Evolutionary conservation across 768 basidiomycete genomes (phyloP).

Genomic region (Trametes cingulata): DNA sequence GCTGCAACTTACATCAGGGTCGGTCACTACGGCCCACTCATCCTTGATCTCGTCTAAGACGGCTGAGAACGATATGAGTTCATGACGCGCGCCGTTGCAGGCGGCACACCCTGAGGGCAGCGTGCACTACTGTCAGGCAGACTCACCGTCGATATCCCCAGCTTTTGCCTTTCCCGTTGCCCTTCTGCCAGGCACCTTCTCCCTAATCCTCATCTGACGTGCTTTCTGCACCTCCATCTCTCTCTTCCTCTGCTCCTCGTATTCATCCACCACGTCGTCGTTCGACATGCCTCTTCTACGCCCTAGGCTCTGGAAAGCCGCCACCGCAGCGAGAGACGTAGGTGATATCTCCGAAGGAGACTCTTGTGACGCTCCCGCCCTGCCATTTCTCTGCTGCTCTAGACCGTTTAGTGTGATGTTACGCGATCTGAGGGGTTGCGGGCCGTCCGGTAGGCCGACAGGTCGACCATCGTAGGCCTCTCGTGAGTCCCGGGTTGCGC

Average conservation of each 20-base stretch:
- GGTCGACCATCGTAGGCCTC: constrained; percentile 42
- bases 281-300: constrained; percentile 52
- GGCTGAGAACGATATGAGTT: constrained; percentile 44
- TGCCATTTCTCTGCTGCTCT: constrained; percentile 15
- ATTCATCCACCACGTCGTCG: constrained; percentile 58
- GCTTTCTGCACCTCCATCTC: constrained; percentile 64
- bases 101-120: not conserved
- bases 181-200: constrained; percentile 62
- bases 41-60: constrained; percentile 84
- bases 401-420: not conserved
- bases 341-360: constrained; percentile 27
- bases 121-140: not conserved
- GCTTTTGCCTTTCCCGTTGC: constrained; percentile 55
- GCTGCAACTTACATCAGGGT: constrained; percentile 63
- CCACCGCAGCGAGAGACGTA: constrained; percentile 49
- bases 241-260: constrained; percentile 56
- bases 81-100: not conserved
- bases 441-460: constrained; percentile 30
- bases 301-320: constrained; percentile 69
- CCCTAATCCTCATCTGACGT: constrained; percentile 69
- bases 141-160: constrained; percentile 85
- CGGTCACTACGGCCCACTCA: constrained; percentile 87
- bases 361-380: constrained; percentile 1
- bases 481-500: constrained; percentile 31
- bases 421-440: constrained; percentile 10